Evolutionary conservation across 148 eudicot species (phyloP).

Genomic region (Bassia scoparia): DNA sequence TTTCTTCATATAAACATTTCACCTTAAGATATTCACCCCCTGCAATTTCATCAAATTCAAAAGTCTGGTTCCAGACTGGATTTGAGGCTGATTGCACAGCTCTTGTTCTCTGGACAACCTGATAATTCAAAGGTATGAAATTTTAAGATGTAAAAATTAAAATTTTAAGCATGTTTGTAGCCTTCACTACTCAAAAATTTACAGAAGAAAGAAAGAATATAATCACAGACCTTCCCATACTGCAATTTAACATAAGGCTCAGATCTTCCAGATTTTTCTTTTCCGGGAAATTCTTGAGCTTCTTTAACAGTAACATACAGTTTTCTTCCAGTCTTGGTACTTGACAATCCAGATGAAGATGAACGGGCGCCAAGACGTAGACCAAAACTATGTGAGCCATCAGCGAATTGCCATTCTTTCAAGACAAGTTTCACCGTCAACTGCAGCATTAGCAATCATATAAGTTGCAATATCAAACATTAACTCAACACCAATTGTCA

Average conservation of each 20-base stretch:
- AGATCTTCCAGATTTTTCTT: conserved; percentile 66
- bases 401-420: conserved; percentile 93
- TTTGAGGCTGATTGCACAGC: conserved; percentile 40
- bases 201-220: conserved; percentile 4
- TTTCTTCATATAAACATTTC: conserved; percentile 74
- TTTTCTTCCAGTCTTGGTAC: conserved; percentile 74
- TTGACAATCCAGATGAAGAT: conserved; percentile 47
- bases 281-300: conserved; percentile 66
- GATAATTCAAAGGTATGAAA: conserved; percentile 13
- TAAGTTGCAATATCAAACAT: conserved; percentile 13
- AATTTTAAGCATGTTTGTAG: not conserved
- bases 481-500: not conserved
- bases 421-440: conserved; percentile 66
- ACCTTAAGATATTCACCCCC: conserved; percentile 88
- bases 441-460: conserved; percentile 39
- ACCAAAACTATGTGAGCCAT: conserved; percentile 62
- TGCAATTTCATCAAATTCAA: conserved; percentile 89
- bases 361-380: conserved; percentile 43
- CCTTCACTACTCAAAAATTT: not conserved
- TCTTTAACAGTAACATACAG: conserved; percentile 62
- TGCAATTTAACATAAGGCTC: conserved; percentile 81
- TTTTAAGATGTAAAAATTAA: not conserved
- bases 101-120: conserved; percentile 63
- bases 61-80: conserved; percentile 81
- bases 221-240: conserved; percentile 74